Percentiles rank a stretch among this genome's conserved stretches.
phyloP scores from a whole-genome alignment of 805 yeast species.

The Wickerhamiella galacta region DNA sequence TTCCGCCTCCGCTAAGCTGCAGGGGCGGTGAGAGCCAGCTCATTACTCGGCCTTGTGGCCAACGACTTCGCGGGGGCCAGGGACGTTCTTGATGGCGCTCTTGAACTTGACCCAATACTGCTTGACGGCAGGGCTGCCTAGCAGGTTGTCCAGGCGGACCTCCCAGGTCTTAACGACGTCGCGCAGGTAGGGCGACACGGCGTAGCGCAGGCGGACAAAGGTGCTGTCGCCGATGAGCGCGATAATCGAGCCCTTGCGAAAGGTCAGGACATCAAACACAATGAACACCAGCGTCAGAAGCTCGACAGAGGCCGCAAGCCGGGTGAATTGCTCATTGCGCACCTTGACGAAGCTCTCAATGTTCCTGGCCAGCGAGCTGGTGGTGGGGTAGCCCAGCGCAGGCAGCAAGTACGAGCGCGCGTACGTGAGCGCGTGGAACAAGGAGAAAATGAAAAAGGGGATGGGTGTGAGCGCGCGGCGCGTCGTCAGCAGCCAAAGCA shows the following conservation, averaged over 20 bases:
- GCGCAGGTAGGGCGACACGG: slow-evolving; percentile 58
- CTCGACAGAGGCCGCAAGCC: slow-evolving; percentile 44
- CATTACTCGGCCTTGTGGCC: too few species aligned
- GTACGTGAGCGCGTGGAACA: slow-evolving; percentile 70
- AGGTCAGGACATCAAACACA: slow-evolving; percentile 32
- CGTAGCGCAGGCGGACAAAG: slow-evolving; percentile 65
- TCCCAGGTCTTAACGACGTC: slow-evolving; percentile 52
- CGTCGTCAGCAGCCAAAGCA: slow-evolving; percentile 42
- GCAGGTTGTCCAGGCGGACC: slow-evolving; percentile 42
- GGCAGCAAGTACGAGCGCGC: slow-evolving; percentile 52
- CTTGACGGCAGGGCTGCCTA: slow-evolving; percentile 33
- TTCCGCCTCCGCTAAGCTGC: too few species aligned
- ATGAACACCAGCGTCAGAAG: slow-evolving; percentile 25
- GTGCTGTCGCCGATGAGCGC: slow-evolving; percentile 30
- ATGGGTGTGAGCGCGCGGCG: slow-evolving; percentile 43
- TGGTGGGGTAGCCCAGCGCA: slow-evolving; percentile 26
- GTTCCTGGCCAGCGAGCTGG: slow-evolving; percentile 12
- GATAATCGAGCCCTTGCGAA: slow-evolving; percentile 46
- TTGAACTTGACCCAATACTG: slow-evolving; percentile 35
- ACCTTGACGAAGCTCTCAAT: slow-evolving; percentile 32
- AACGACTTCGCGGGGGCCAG: slow-evolving; percentile 7
- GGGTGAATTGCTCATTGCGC: slow-evolving; percentile 44
- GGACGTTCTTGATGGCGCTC: slow-evolving; percentile 11
- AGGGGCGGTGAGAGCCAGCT: too few species aligned
- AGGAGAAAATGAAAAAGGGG: slow-evolving; percentile 63